phyloP scores from a whole-genome alignment of 2,329 filamentous ascomycete species.

The Aureobasidium sp. region DNA sequence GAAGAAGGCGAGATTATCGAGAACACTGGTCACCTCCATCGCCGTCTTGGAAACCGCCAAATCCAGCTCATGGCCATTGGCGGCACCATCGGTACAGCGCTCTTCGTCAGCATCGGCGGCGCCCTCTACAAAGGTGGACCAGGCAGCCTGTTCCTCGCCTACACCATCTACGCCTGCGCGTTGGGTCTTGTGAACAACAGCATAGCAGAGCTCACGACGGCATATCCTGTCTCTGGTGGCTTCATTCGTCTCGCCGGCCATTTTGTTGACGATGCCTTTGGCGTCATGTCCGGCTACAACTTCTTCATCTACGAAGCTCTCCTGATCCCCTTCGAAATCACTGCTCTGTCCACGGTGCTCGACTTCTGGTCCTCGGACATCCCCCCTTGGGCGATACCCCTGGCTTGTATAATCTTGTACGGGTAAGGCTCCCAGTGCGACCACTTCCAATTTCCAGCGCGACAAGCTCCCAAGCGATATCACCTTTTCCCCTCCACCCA shows the following conservation, averaged over 20 bases:
- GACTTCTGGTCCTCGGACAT: slow-evolving; percentile 34
- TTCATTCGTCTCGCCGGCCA: slow-evolving; percentile 52
- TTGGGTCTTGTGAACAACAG: slow-evolving; percentile 45
- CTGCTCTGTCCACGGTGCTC: slow-evolving; percentile 31
- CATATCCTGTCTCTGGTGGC: slow-evolving; percentile 52
- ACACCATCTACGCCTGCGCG: slow-evolving; percentile 46
- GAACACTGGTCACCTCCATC: slow-evolving; percentile 34
- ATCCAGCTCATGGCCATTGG: slow-evolving; percentile 27
- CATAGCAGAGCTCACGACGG: slow-evolving; percentile 55
- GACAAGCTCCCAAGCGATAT: not conserved
- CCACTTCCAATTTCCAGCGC: not conserved
- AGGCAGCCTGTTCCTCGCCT: slow-evolving; percentile 50
- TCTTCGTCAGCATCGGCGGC: slow-evolving; percentile 20
- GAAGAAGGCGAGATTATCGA: slow-evolving; percentile 23
- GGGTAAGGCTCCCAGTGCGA: slow-evolving; percentile 3
- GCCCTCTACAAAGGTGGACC: slow-evolving; percentile 36
- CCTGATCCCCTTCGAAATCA: slow-evolving; percentile 43
- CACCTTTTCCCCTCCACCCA: not conserved
- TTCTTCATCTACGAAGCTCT: slow-evolving; percentile 40
- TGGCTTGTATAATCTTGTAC: slow-evolving; percentile 10
- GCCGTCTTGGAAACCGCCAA: slow-evolving; percentile 43
- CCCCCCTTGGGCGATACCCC: slow-evolving; percentile 28
- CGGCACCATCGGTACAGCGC: slow-evolving; percentile 46
- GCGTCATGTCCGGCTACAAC: slow-evolving; percentile 46
- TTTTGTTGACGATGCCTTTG: slow-evolving; percentile 54